phyloP scores from a whole-genome alignment of 495 filamentous ascomycete genomes.

The Cairneyella variabilis region DNA sequence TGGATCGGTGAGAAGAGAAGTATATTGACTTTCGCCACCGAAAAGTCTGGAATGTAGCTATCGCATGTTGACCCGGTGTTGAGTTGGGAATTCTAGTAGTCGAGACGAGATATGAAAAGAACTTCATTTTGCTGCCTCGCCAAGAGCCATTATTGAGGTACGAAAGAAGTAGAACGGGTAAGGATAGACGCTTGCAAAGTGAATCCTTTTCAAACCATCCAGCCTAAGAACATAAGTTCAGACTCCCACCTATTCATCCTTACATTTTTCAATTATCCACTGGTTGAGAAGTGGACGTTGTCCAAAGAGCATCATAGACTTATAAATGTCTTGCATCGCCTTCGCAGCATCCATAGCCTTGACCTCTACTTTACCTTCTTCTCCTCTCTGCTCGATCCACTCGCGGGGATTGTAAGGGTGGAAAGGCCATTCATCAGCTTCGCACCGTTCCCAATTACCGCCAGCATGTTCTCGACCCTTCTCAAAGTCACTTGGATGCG shows the following conservation, averaged over 20 bases:
- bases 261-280: too few species aligned
- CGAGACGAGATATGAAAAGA: not conserved
- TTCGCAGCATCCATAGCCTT: not conserved
- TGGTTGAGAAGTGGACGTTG: too few species aligned
- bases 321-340: not conserved
- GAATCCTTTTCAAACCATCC: too few species aligned
- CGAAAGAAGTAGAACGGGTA: too few species aligned
- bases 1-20: not conserved
- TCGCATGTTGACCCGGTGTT: not conserved
- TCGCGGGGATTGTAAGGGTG: constrained; percentile 6
- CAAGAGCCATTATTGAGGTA: too few species aligned
- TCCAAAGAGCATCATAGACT: not conserved
- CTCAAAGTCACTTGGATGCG: constrained; percentile 29
- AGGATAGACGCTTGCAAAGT: too few species aligned
- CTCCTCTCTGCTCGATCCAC: not conserved
- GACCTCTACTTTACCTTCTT: not conserved
- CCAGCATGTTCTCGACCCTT: constrained; percentile 19
- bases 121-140: not conserved
- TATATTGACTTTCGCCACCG: not conserved
- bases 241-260: too few species aligned
- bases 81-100: not conserved
- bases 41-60: not conserved
- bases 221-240: too few species aligned
- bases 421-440: constrained; percentile 28
- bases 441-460: constrained; percentile 38